Conservation (phyloP, 495 filamentous ascomycete species). For the Neurospora tetrasperma region DNA sequence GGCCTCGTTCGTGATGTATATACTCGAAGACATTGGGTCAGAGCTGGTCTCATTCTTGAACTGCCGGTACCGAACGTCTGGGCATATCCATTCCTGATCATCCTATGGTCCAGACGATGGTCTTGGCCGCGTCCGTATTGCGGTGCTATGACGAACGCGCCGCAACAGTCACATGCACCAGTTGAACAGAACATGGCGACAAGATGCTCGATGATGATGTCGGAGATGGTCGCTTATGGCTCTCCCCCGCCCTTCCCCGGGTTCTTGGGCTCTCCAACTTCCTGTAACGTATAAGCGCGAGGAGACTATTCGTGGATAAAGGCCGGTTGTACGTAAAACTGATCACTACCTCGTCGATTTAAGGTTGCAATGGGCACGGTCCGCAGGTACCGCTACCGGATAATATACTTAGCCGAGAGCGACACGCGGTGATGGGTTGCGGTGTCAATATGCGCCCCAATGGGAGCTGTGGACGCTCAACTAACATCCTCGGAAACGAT, state of each 20-base stretch:
- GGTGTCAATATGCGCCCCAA: background rate
- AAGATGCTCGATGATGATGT: background rate
- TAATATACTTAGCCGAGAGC: background rate
- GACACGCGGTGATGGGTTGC: background rate
- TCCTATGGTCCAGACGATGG: background rate
- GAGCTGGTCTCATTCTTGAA: background rate
- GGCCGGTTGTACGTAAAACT: background rate
- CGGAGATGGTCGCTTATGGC: background rate
- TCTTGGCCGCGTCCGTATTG: background rate
- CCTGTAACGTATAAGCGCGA: background rate
- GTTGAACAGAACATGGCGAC: background rate
- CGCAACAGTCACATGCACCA: background rate
- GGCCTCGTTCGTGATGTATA: background rate
- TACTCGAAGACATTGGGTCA: background rate
- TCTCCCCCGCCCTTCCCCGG: background rate
- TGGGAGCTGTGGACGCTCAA: background rate
- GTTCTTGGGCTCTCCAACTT: background rate
- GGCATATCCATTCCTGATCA: background rate
- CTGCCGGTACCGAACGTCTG: background rate
- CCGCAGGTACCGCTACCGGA: background rate
- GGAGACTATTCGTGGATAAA: background rate
- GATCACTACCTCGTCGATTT: background rate
- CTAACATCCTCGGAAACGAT: background rate
- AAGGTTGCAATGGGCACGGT: background rate
- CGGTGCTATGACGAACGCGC: background rate